These are phyloP conservation scores for Cicer judaicum DNA, from an alignment of 306 rosid genomes.

Conservation along the genomic window DNA sequence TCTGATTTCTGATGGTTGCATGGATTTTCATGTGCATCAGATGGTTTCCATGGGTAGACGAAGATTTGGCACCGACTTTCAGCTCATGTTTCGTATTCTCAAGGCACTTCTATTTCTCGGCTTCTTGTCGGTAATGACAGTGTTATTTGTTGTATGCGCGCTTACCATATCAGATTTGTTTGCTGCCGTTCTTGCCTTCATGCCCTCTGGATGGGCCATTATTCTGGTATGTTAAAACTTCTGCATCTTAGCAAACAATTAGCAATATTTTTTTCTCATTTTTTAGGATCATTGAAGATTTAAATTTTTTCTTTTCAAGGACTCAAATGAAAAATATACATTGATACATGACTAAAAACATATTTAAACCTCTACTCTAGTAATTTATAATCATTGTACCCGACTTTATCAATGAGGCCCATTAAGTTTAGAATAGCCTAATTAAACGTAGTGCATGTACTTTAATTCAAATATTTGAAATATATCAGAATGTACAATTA, in stretches of 20 bases:
- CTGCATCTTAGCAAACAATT: background rate
- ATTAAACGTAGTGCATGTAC: too few species aligned
- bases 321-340: too few species aligned
- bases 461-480: too few species aligned
- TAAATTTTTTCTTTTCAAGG: too few species aligned
- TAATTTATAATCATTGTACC: too few species aligned
- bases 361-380: background rate
- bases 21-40: slow-evolving; percentile 54
- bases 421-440: too few species aligned
- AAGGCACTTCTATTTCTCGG: slow-evolving; percentile 93
- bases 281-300: too few species aligned
- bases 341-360: too few species aligned
- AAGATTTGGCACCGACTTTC: slow-evolving; percentile 86
- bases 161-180: slow-evolving; percentile 86
- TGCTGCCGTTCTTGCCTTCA: slow-evolving; percentile 85
- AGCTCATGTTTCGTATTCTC: slow-evolving; percentile 90
- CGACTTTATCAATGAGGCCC: too few species aligned
- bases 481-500: too few species aligned
- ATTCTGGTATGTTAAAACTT: slow-evolving; percentile 67
- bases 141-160: slow-evolving; percentile 79
- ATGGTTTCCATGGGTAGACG: slow-evolving; percentile 94
- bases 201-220: slow-evolving; percentile 96
- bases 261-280: too few species aligned
- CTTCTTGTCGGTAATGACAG: slow-evolving; percentile 89
- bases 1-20: slow-evolving; percentile 25